These are phyloP conservation scores for Mycena filopes DNA, from an alignment of 768 basidiomycete species.

Conservation along the genomic window DNA sequence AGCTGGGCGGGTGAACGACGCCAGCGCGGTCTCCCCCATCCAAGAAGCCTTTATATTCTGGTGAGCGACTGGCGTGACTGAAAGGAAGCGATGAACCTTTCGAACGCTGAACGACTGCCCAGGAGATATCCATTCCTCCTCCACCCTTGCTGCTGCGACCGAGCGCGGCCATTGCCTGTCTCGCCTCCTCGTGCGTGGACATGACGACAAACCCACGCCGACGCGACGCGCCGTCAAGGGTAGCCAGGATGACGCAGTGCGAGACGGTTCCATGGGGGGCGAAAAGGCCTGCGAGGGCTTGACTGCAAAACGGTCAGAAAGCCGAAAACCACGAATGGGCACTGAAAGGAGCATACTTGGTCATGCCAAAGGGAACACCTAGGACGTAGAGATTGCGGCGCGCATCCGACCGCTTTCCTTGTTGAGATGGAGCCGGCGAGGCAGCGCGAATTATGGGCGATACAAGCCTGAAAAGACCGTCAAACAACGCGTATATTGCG, in stretches of 20 bases:
- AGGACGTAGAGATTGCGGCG: conserved; percentile 89
- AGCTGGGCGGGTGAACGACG: conserved; percentile 61
- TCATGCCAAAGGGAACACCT: conserved; percentile 83
- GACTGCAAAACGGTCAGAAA: conserved; percentile 1
- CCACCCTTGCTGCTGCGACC: conserved; percentile 76
- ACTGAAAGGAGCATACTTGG: conserved; percentile 61
- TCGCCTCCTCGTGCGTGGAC: conserved; percentile 78
- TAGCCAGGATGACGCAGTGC: conserved; percentile 85
- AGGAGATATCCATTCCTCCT: conserved; percentile 74
- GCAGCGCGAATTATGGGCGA: conserved; percentile 41
- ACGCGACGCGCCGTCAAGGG: conserved; percentile 85
- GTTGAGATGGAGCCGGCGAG: conserved; percentile 36
- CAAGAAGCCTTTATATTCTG: conserved; percentile 66
- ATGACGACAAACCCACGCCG: conserved; percentile 88
- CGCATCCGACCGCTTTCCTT: conserved; percentile 51
- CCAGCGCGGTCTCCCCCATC: conserved; percentile 84
- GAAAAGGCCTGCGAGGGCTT: conserved; percentile 66
- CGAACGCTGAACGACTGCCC: conserved; percentile 90
- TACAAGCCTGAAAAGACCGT: conserved; percentile 46
- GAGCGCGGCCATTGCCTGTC: conserved; percentile 69
- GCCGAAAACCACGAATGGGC: background rate
- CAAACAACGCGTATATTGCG: conserved; percentile 33
- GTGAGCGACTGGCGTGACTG: conserved; percentile 9
- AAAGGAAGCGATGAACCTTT: conserved; percentile 59
- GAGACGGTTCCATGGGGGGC: conserved; percentile 72